Evolutionary conservation across 2,329 filamentous ascomycete genomes (phyloP).

Genomic region (Periconia sp.): DNA sequence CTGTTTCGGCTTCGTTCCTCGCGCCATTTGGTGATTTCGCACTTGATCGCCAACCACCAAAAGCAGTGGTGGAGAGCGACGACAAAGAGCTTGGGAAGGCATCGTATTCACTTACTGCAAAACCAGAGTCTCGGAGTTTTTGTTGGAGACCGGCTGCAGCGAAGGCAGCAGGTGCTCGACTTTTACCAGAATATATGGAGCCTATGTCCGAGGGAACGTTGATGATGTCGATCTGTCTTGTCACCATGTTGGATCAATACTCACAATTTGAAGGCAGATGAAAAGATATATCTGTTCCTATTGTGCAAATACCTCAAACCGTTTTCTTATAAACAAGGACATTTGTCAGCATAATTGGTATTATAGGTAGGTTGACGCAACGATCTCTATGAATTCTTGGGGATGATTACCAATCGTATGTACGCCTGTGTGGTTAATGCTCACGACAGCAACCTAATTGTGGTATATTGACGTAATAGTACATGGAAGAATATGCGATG

Average conservation of each 20-base stretch:
- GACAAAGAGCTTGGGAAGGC: background rate
- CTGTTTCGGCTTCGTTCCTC: conserved; percentile 15
- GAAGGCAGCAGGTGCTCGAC: conserved; percentile 14
- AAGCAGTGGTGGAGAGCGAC: background rate
- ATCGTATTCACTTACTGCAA: background rate
- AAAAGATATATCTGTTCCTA: background rate
- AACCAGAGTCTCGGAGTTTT: conserved; percentile 8
- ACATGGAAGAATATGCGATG: too few relatives aligned
- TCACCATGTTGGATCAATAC: background rate
- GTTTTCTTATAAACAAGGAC: background rate
- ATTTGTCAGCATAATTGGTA: too few relatives aligned
- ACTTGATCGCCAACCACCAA: conserved; percentile 5
- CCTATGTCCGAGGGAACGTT: conserved; percentile 16
- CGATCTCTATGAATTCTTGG: too few relatives aligned
- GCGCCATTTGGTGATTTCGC: conserved; percentile 11
- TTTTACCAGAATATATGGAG: conserved; percentile 18
- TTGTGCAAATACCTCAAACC: background rate
- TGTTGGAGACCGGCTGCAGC: conserved; percentile 1
- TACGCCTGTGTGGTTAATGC: too few relatives aligned
- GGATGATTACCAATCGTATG: too few relatives aligned
- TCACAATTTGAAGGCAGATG: background rate
- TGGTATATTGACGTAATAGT: too few relatives aligned
- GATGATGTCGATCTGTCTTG: conserved; percentile 6
- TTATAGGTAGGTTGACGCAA: too few relatives aligned
- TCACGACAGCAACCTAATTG: too few relatives aligned